Base-by-base conservation (phyloP, 129 eudicot genomes). In the Flaveria brownii region DNA sequence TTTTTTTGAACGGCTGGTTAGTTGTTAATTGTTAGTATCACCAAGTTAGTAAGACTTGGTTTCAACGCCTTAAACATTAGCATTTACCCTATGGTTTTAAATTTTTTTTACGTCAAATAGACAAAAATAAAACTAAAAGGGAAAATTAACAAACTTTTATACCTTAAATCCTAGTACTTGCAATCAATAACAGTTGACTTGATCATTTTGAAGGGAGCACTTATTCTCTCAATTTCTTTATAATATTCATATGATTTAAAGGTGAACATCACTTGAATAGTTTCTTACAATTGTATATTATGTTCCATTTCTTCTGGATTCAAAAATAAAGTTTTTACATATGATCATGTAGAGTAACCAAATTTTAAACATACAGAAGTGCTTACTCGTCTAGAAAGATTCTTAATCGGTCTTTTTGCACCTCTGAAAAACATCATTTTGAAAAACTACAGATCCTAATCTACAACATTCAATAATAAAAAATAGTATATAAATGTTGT, bases 241-340 rank as follows among this genome's bases (percentile, higher is more conserved):
- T 91, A 15, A 91, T 88, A 78, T 50, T 83, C 88, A 81, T 84
- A 80, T 94, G 97, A n/a, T 88, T 96, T 2, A 96, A 85, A 73
- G 89, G 63, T 10, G 94, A 82, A 68, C 59, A 51, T 82, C 83
- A 16, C 76, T 82, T 2, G 90, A 84, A 76, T 91, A 89, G 41
- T 76, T 73, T 75, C 93, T 85, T 66, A 83, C 71, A 69, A 65
- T 61, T 64, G 68, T 20, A 15, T 23, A 63, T 63, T 49, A 45
- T 59, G 80, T 36, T 52, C 39, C 71, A 30, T 77, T 82, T 55
- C 80, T 47, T 56, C 56, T 67, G 77, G 62, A 66, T 49, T 78
- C 84, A 74, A 82, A 28, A 73, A 80, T 43, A 18, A 84, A 67
- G 68, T 14, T 77, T 52, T 82, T 84, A 9, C 71, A 26, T 42